Percentiles rank a stretch among this genome's conserved stretches.
Conservation (phyloP, 306 rosid genomes). For the Inga laurina region DNA sequence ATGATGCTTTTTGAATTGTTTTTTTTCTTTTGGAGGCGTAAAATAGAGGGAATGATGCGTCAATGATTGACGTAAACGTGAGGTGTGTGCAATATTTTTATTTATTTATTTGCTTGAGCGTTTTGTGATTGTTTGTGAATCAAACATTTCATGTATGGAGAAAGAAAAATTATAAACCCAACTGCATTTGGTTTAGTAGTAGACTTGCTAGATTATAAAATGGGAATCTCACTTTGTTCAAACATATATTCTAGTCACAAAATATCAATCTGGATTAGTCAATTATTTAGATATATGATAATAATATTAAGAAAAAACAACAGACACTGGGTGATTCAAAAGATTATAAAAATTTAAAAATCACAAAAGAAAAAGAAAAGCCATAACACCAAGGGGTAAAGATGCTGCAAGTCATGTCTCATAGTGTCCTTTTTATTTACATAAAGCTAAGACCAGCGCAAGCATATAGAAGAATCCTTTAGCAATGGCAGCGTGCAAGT, state of each 20-base stretch:
- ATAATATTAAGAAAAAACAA: too few species aligned
- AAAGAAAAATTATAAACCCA: too few species aligned
- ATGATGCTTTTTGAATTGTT: not conserved
- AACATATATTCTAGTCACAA: too few species aligned
- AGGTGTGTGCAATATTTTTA: slow-evolving; percentile 24
- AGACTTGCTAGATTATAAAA: too few species aligned
- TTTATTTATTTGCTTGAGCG: not conserved
- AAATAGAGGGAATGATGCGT: slow-evolving; percentile 33
- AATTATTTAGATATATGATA: too few species aligned
- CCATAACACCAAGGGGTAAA: too few species aligned
- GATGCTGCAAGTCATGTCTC: not conserved
- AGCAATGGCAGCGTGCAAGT: not conserved
- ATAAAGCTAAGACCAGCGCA: not conserved
- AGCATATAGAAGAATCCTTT: not conserved
- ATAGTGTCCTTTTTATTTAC: not conserved
- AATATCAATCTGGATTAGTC: too few species aligned
- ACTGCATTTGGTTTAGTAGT: too few species aligned
- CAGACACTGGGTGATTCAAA: too few species aligned
- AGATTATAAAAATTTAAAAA: too few species aligned
- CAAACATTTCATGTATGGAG: not conserved
- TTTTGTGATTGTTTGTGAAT: not conserved
- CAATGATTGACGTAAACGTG: slow-evolving; percentile 55
- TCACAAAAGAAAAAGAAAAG: not conserved
- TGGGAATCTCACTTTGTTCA: too few species aligned
- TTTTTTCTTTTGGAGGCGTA: slow-evolving; percentile 19